Percentiles rank a stretch among this genome's conserved stretches.
Conservation (phyloP, 2,329 filamentous ascomycete genomes). For the Tolypocladium endophyticum region DNA sequence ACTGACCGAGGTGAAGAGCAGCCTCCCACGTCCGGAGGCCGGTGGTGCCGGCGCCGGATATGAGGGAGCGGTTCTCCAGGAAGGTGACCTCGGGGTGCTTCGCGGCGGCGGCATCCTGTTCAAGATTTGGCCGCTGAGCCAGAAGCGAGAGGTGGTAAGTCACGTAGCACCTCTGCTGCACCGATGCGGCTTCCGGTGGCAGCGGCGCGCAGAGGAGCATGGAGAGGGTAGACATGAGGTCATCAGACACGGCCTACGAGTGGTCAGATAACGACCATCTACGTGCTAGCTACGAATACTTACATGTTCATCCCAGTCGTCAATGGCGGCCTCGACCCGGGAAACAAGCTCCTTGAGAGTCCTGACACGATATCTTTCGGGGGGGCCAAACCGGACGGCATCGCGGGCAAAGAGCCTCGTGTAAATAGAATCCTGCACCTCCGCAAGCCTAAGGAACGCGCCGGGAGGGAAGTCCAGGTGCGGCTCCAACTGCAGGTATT, state of each 20-base stretch:
- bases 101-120: neutral
- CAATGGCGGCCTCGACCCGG: conserved; percentile 62
- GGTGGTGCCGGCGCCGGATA: conserved; percentile 63
- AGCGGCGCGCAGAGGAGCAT: conserved; percentile 52
- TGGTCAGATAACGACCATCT: conserved; percentile 13
- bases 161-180: conserved; percentile 64
- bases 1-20: conserved; percentile 61
- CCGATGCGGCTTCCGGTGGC: conserved; percentile 53
- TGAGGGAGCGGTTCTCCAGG: conserved; percentile 57
- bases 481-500: conserved; percentile 69
- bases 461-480: conserved; percentile 53
- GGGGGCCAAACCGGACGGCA: conserved; percentile 46
- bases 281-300: conserved; percentile 22
- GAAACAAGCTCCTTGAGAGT: conserved; percentile 64
- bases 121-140: conserved; percentile 10
- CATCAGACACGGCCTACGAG: conserved; percentile 68
- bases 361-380: conserved; percentile 57
- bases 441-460: conserved; percentile 44
- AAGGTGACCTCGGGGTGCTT: conserved; percentile 39
- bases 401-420: conserved; percentile 53
- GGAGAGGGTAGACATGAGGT: conserved; percentile 61
- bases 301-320: conserved; percentile 83
- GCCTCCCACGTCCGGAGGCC: conserved; percentile 77
- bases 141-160: conserved; percentile 49
- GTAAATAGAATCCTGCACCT: conserved; percentile 58